These are phyloP conservation scores for Fusarium acutatum DNA, from an alignment of 2,329 filamentous ascomycete genomes.

Conservation along the genomic window DNA sequence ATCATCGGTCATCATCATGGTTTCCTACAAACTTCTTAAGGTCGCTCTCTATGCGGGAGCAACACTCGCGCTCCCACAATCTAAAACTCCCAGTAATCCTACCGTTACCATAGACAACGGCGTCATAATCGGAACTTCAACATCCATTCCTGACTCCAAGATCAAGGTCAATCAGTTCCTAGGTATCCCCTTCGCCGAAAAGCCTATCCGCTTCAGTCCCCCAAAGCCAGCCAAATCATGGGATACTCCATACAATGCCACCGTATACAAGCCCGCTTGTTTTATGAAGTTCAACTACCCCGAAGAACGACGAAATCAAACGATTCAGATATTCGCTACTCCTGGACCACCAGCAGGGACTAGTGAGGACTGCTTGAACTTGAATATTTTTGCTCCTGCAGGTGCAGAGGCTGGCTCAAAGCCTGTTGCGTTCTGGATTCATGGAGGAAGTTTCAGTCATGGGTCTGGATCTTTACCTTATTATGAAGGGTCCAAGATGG, in stretches of 20 bases:
- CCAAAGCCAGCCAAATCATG: constrained; percentile 30
- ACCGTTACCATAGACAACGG: constrained; percentile 32
- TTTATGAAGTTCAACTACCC: constrained; percentile 39
- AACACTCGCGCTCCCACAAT: not conserved
- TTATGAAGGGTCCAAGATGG: constrained; percentile 54
- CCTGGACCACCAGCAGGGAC: constrained; percentile 38
- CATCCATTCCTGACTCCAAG: constrained; percentile 21
- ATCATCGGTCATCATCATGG: constrained; percentile 8
- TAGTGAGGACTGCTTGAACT: constrained; percentile 46
- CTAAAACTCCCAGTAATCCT: not conserved
- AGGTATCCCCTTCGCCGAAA: constrained; percentile 44
- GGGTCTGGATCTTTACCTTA: constrained; percentile 48
- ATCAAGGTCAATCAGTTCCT: constrained; percentile 41
- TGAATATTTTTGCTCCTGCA: constrained; percentile 46
- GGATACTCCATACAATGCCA: constrained; percentile 36
- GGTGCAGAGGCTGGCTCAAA: constrained; percentile 41
- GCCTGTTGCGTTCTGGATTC: constrained; percentile 55
- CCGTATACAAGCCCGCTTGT: constrained; percentile 36
- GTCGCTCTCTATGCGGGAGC: not conserved
- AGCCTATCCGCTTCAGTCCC: constrained; percentile 39
- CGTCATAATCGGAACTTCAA: constrained; percentile 23
- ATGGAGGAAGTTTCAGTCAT: constrained; percentile 51
- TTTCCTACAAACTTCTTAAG: not conserved
- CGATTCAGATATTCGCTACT: constrained; percentile 34
- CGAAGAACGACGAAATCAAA: constrained; percentile 11